Evolutionary conservation across 495 filamentous ascomycete genomes (phyloP).

Genomic region (Aspergillus kassunensis): DNA sequence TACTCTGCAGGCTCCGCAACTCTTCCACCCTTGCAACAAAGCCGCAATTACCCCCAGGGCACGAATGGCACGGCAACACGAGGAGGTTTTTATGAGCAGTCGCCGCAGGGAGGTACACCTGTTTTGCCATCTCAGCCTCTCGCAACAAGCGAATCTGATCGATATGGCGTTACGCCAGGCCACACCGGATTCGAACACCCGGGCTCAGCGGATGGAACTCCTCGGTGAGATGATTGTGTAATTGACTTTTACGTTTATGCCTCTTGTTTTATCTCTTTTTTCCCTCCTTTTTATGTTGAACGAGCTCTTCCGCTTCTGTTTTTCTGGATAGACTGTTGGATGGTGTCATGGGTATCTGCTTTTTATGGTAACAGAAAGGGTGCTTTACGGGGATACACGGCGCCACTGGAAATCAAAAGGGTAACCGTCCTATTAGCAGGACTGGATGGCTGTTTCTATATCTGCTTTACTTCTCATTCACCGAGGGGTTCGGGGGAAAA

Average conservation of each 20-base stretch:
- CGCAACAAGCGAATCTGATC: conserved; percentile 30
- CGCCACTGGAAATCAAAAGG: conserved; percentile 26
- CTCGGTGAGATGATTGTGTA: conserved; percentile 23
- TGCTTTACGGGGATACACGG: conserved; percentile 28
- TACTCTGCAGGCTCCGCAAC: conserved; percentile 33
- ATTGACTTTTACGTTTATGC: not conserved
- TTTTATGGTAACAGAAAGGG: conserved; percentile 19
- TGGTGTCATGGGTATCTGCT: conserved; percentile 17
- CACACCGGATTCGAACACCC: conserved; percentile 30
- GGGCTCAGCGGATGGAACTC: conserved; percentile 33
- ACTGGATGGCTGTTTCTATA: conserved; percentile 18
- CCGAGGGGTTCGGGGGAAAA: conserved; percentile 7
- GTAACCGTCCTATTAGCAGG: conserved; percentile 16
- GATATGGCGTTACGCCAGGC: conserved; percentile 29
- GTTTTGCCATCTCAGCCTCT: conserved; percentile 40
- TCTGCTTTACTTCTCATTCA: conserved; percentile 12
- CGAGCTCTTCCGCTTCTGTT: conserved; percentile 10
- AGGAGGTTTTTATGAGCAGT: conserved; percentile 35
- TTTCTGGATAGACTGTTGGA: conserved; percentile 25
- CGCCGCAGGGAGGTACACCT: conserved; percentile 34
- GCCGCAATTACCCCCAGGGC: conserved; percentile 30
- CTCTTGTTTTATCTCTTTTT: conserved; percentile 16
- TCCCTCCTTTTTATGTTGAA: conserved; percentile 3
- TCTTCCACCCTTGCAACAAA: conserved; percentile 40
- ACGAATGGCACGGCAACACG: conserved; percentile 29